Conservation (phyloP, 495 filamentous ascomycete genomes). For the Hypomontagnella monticulosa region DNA sequence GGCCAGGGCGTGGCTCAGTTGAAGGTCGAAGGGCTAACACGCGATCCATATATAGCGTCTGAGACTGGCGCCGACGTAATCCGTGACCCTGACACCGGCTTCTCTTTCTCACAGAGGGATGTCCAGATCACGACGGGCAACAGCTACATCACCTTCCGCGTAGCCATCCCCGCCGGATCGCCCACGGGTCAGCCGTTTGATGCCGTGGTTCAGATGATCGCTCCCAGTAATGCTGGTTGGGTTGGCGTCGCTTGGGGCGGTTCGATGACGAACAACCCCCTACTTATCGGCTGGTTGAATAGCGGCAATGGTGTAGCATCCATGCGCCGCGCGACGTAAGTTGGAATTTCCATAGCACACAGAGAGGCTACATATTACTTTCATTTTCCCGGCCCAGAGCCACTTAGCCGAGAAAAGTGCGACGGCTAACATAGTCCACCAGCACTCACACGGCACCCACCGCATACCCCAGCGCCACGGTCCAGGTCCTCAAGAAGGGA, state of each 20-base stretch:
- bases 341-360: background rate
- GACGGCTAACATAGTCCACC: conserved; percentile 1
- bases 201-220: conserved; percentile 54
- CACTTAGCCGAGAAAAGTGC: background rate
- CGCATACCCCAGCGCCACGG: conserved; percentile 42
- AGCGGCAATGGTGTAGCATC: conserved; percentile 44
- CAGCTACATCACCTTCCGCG: conserved; percentile 49
- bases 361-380: background rate
- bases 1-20: background rate
- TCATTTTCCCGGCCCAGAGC: background rate
- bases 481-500: conserved; percentile 48
- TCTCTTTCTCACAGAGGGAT: conserved; percentile 56
- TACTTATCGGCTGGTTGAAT: conserved; percentile 51
- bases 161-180: conserved; percentile 50
- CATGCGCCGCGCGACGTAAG: conserved; percentile 53
- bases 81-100: conserved; percentile 59
- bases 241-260: conserved; percentile 55
- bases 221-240: conserved; percentile 55
- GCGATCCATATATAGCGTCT: conserved; percentile 12
- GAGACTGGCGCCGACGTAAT: conserved; percentile 44
- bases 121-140: conserved; percentile 50
- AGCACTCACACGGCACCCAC: conserved; percentile 49
- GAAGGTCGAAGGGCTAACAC: conserved; percentile 13
- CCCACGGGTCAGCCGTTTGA: conserved; percentile 47
- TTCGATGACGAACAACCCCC: conserved; percentile 52